Base-by-base conservation (phyloP, 768 basidiomycete species). In the Brasilioporus rufonigricans region DNA sequence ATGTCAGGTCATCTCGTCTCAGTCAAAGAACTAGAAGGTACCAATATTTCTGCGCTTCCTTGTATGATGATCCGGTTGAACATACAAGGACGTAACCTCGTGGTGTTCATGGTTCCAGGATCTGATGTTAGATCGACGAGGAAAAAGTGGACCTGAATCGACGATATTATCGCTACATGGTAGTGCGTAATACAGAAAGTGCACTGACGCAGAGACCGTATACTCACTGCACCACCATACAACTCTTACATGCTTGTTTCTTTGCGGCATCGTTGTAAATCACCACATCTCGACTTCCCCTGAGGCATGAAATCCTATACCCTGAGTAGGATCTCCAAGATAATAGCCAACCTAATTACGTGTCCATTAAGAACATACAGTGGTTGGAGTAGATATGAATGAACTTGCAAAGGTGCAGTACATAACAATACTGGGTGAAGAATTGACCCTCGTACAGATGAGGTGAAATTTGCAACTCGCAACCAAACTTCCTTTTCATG, bases 221-320 rank as follows among this genome's bases (percentile, higher is more conserved):
- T 5, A 68, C 67, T 6, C 73, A 65, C 38, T 68, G 52, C 3
- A 68, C 61, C 1, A 77, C 75, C 12, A 56, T 53, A 0, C 71
- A 69, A n/a, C 59, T 58, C 7, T 66, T 60, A 13, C 74, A 31
- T 0, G 70, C 62, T 40, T 76, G 72, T 9, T 53, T 41, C 64
- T 83, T 82, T 0, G 82, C 80, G 33, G 79, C 79, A 26, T 71
- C 69, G 41, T 80, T 80, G 49, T 83, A 82, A 2, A 80, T 82
- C 29, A 82, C 71, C 0, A 79, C 79, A 82, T 58, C 58, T 82
- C 81, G 3, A 80, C 76, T 4, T 65, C 61, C 16, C 77, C 77
- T 4, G 70, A 63, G 1, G 71, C 70, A 16, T 83, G 67, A 46
- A 70, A 73, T 0, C 65, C 66, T 2, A 83, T 66, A 53, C 77